Evolutionary conservation across 805 yeast species (phyloP), one percentile per base, ranked within the genome.

Genomic region (Starmerella sirachaensis): DNA sequence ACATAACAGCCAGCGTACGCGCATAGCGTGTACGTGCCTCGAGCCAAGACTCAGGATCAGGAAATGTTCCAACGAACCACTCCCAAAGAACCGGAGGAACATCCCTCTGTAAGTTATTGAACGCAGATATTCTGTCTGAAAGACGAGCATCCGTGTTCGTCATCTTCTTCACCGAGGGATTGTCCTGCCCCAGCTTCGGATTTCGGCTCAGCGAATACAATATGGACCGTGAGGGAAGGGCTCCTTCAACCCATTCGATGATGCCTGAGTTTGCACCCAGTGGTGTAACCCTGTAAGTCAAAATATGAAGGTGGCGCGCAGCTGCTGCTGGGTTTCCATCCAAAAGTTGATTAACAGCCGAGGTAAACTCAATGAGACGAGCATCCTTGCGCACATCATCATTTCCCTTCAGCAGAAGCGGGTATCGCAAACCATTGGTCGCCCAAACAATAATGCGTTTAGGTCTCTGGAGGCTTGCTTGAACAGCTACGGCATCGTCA

Each of bases 371-470:
- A 80, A 85, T 80, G 36, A 88, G 72, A 50, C 93, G 80, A 4
- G 94, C 91, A 63, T 93, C 99, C 53, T 93, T 93, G 46, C 97
- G 64, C 14, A 93, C 76, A 61, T 91, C 98, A 58, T 91, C 99
- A 45, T 75, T 70, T 7, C 78, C 75, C 54, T 91, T 91, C 50
- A 93, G 77, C 61, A 91, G 67, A 12, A 91, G 66, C 14, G 78
- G 70, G 54, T 86, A 86, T 1, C 63, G 57, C n/a, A 61, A 59
- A 7, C 88, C 86, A 58, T 88, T 82, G 2, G 82, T 73, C 0
- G 97, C 98, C 27, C 72, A 58, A 3, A 88, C 62, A 11, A 72
- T 72, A 7, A 91, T 62, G 46, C 81, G 76, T 49, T 83, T 72
- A 0, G 98, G 99, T 60, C 72, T 75, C 57, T 86, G 96, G 60